Evolutionary conservation across 2,329 filamentous ascomycete genomes (phyloP).

Genomic region (Cercospora sesami): DNA sequence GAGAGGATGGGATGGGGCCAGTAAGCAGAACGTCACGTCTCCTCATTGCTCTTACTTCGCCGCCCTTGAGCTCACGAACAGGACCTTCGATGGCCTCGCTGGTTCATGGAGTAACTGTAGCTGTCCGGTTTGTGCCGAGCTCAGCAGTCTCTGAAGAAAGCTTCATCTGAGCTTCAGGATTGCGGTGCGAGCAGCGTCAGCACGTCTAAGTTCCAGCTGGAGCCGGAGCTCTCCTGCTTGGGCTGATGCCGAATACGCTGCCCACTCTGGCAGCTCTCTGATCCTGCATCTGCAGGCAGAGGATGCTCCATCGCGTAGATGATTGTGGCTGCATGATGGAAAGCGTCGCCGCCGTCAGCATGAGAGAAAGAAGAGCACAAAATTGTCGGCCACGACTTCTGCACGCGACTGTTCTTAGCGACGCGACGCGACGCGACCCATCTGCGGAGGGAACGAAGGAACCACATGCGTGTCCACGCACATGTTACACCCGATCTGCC

Average conservation of each 20-base stretch:
- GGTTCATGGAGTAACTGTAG: neutral
- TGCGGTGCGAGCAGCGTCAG: neutral
- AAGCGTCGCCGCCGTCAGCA: neutral
- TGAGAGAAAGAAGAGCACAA: neutral
- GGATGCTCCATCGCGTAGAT: neutral
- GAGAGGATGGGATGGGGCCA: neutral
- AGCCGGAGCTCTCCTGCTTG: neutral
- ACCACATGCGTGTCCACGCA: neutral
- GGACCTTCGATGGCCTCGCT: no score
- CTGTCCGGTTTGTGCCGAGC: neutral
- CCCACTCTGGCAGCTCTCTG: neutral
- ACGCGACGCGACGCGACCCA: neutral
- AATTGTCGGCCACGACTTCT: neutral
- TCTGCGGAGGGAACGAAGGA: neutral
- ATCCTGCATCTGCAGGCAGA: neutral
- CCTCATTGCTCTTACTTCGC: neutral
- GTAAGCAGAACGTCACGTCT: neutral
- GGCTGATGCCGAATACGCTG: neutral
- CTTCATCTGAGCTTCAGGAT: neutral
- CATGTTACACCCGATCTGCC: neutral
- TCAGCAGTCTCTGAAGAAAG: neutral
- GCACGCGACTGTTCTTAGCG: neutral
- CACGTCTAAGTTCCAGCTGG: neutral
- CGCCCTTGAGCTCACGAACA: neutral
- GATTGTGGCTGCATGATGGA: neutral